phyloP scores from a whole-genome alignment of 2,329 filamentous ascomycete genomes.

The Beauveria asiatica region DNA sequence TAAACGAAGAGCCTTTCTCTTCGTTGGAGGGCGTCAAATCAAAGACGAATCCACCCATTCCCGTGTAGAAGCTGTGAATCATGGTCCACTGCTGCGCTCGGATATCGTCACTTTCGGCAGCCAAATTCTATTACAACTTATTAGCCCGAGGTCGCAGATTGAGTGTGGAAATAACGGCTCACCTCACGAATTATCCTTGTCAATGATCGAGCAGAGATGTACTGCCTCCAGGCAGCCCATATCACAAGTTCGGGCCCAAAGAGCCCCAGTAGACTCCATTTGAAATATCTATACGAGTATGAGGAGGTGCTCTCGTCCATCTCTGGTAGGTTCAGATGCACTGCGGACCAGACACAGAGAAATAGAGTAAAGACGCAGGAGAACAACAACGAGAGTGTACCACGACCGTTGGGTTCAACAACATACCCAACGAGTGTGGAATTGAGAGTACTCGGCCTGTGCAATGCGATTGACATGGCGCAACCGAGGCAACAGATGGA shows the following conservation, averaged over 20 bases:
- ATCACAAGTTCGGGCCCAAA: constrained; percentile 25
- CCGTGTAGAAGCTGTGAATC: constrained; percentile 22
- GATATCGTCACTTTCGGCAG: background rate
- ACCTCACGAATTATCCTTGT: constrained; percentile 10
- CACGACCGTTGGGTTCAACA: constrained; percentile 19
- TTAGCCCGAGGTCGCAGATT: background rate
- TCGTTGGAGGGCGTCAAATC: constrained; percentile 11
- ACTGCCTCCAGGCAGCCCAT: constrained; percentile 21
- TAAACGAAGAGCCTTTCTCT: background rate
- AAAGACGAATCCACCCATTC: constrained; percentile 22
- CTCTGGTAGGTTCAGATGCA: constrained; percentile 26
- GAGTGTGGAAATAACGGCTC: background rate
- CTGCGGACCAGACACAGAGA: constrained; percentile 26
- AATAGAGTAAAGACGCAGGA: constrained; percentile 24
- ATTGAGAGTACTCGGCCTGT: background rate
- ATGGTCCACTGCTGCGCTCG: constrained; percentile 18
- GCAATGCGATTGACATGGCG: no score
- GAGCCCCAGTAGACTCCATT: constrained; percentile 23
- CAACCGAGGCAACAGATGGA: no score
- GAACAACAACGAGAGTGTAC: constrained; percentile 22
- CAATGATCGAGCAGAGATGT: constrained; percentile 10
- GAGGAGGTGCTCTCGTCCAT: constrained; percentile 1
- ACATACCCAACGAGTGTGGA: background rate
- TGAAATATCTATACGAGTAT: constrained; percentile 12
- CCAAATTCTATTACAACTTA: background rate